Base-by-base conservation (phyloP, 73 alveolate genomes). In the Paramecium caudatum region DNA sequence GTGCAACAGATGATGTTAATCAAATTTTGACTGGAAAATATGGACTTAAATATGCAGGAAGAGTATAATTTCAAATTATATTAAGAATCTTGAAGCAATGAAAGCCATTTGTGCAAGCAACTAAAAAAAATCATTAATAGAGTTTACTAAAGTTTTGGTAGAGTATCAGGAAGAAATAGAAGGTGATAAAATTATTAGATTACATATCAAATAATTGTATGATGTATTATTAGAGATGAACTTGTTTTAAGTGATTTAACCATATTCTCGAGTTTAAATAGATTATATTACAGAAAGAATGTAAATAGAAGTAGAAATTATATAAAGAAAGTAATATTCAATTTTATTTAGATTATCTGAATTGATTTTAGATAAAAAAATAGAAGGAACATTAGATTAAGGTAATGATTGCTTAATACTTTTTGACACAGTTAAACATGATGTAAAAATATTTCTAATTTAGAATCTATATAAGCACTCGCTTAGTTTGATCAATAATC, bases 361-460 rank as follows among this genome's bases (percentile, higher is more conserved):
- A 65, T 95, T 97, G 97, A 97, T 97, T 69, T 82, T 97, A 10
- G 99, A 97, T 90, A 92, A 94, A 88, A 97, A 97, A 93, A 97
- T 97, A 13, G 97, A 93, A 82, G 99, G 99, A 2, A 97, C 98
- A 21, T 82, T 97, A 34, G 99, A 97, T 87, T 96, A 97, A 91
- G 99, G 99, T 32, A 95, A 94, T 61, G 98, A 97, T 32, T 94
- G 99, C 81, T 91, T 97, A 90, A 94, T 96, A 39, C 80, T 97
- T 82, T 97, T 95, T 94, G 99, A 97, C 23, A 78, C 62, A 9
- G 33, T 86, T 41, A 63, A 86, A 43, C 63, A 48, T 39, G 93
- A 86, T 63, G 87, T 70, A 70, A 70, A 13, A 13, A 69, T 32
- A n/a, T 32, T 12, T 1, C 2, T 70, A 30, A 32, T 36, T 33